Conservation (phyloP, 2,329 filamentous ascomycete genomes). For the Arthrobotrys sinensis region DNA sequence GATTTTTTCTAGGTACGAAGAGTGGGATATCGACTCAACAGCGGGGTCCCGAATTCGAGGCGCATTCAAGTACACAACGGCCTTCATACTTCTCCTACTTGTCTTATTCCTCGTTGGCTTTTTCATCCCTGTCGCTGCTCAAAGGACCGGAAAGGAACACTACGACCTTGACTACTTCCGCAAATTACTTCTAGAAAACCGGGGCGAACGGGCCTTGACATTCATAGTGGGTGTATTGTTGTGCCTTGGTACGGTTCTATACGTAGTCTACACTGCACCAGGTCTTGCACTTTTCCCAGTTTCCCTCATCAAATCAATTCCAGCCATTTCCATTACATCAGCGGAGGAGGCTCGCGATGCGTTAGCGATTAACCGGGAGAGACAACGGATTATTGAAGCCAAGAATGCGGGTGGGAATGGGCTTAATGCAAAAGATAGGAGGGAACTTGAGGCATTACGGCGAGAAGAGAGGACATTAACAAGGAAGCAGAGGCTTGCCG, state of each 20-base stretch:
- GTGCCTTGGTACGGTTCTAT: constrained; percentile 86
- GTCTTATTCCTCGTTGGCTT: constrained; percentile 92
- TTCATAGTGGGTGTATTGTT: constrained; percentile 92
- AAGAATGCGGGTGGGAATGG: constrained; percentile 79
- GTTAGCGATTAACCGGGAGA: constrained; percentile 88
- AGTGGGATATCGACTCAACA: constrained; percentile 85
- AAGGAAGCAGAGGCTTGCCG: constrained; percentile 87
- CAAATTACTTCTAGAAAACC: constrained; percentile 84
- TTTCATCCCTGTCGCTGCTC: constrained; percentile 86
- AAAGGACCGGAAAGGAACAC: constrained; percentile 75
- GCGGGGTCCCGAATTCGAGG: constrained; percentile 80
- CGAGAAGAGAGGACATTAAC: constrained; percentile 94
- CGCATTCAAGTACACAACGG: constrained; percentile 91
- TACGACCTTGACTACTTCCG: constrained; percentile 94
- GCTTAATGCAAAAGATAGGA: constrained; percentile 85
- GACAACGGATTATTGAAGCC: constrained; percentile 90
- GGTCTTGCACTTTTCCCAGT: constrained; percentile 91
- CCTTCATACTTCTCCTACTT: constrained; percentile 83
- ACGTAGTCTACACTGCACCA: constrained; percentile 88
- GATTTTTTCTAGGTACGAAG: constrained; percentile 76
- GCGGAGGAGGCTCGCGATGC: constrained; percentile 74
- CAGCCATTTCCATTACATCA: constrained; percentile 85
- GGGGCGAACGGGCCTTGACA: constrained; percentile 90
- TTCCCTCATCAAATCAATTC: constrained; percentile 91
- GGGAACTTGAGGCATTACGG: constrained; percentile 87